Base-by-base conservation (phyloP, 1,284 basidiomycete species). In the Tylopilus sp. region DNA sequence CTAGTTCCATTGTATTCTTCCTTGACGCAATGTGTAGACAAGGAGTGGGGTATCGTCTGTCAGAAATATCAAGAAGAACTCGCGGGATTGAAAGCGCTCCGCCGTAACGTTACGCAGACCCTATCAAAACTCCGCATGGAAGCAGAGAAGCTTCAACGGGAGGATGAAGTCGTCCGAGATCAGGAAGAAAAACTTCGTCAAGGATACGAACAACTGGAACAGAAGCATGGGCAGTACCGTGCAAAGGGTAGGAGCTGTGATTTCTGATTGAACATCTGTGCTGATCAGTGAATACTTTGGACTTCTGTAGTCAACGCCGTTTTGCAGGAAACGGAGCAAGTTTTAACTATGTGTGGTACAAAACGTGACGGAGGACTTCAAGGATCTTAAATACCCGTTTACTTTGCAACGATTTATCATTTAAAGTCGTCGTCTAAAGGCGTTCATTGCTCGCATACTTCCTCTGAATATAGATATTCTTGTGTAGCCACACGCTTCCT, bases 31-130 rank as follows among this genome's bases (percentile, higher is more conserved):
- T 18, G 12, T 41, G 30, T 53, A 81, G 79, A 74, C 35, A 66
- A 74, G 15, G 79, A 82, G 59, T 82, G 82, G 70, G 76, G 77
- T 48, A 70, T 78, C 55, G 67, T 80, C 44, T 75, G 79, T 41
- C 66, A 68, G 48, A 74, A 72, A 36, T 85, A 84, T 59, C 65
- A 77, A 45, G 76, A 81, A 51, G 81, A 86, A 59, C 74, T 86
- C 55, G 65, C 71, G 37, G 77, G 76, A 18, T 74, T 86, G 51
- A 77, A 76, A 51, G 66, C 60, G 18, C 67, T 86, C 25, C 80
- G 82, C 42, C 63, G 72, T 31, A 77, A 79, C 49, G 77, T 86
- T 30, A 69, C 72, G 18, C 68, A 76, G 53, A 75, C 75, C n/a
- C 62, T 83, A 37, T 73, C 75, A 47, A 73, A 74, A 45, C 69